These are phyloP conservation scores for Aspergillus tamarii DNA, from an alignment of 2,329 filamentous ascomycete genomes.

Conservation along the genomic window DNA sequence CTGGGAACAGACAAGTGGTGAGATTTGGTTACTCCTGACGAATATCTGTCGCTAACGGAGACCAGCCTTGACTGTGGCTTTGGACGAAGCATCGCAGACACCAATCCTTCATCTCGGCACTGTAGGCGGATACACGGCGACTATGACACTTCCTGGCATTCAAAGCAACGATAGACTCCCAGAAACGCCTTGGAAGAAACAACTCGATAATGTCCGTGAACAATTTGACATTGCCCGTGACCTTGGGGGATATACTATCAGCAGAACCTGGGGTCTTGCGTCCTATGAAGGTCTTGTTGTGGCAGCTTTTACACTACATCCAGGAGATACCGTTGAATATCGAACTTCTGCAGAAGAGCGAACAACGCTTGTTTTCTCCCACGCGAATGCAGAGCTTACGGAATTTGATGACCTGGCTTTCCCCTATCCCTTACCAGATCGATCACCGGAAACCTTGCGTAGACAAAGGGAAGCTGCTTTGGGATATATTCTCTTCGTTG, in stretches of 20 bases:
- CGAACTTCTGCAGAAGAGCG: slow-evolving; percentile 51
- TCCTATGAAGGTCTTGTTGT: slow-evolving; percentile 53
- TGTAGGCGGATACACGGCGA: slow-evolving; percentile 30
- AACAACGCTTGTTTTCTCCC: slow-evolving; percentile 43
- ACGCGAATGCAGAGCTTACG: slow-evolving; percentile 20
- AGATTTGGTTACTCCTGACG: neutral
- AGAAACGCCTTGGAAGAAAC: slow-evolving; percentile 32
- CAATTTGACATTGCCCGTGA: slow-evolving; percentile 55
- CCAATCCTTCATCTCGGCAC: slow-evolving; percentile 36
- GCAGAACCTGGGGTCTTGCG: slow-evolving; percentile 58
- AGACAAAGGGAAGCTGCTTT: slow-evolving; percentile 30
- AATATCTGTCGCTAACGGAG: slow-evolving; percentile 18
- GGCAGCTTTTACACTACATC: slow-evolving; percentile 56
- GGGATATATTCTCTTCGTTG: slow-evolving; percentile 31
- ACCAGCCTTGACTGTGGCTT: slow-evolving; percentile 30
- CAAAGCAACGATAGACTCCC: slow-evolving; percentile 7
- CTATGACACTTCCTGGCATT: slow-evolving; percentile 18
- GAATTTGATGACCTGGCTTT: slow-evolving; percentile 7
- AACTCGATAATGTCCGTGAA: slow-evolving; percentile 38
- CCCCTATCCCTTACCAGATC: slow-evolving; percentile 13
- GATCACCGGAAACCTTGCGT: slow-evolving; percentile 19
- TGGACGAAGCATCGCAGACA: slow-evolving; percentile 15
- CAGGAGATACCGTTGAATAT: slow-evolving; percentile 62
- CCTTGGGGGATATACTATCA: slow-evolving; percentile 53
- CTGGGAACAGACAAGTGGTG: slow-evolving; percentile 42